phyloP scores from a whole-genome alignment of 805 yeast genomes.

The Saccharomycopsis olivae region DNA sequence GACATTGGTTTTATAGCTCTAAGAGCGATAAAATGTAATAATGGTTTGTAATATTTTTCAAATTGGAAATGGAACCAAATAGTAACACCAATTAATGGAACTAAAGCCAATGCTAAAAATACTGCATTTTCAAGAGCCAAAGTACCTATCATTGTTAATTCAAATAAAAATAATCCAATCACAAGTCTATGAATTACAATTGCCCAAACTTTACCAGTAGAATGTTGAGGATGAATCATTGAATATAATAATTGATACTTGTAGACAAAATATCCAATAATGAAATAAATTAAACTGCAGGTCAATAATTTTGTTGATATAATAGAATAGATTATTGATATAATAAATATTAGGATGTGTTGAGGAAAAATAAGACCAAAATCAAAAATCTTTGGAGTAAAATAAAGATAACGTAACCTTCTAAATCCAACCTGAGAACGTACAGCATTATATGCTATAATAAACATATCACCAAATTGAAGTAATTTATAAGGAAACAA shows the following conservation, averaged over 20 bases:
- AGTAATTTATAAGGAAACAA: slow-evolving; percentile 50
- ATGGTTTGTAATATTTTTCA: slow-evolving; percentile 44
- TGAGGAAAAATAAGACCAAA: slow-evolving; percentile 54
- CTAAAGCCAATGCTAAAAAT: slow-evolving; percentile 34
- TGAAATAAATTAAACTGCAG: slow-evolving; percentile 48
- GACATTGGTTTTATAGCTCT: slow-evolving; percentile 35
- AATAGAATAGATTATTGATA: slow-evolving; percentile 48
- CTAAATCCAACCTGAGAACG: slow-evolving; percentile 33
- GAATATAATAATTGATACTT: slow-evolving; percentile 53
- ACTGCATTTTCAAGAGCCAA: slow-evolving; percentile 50
- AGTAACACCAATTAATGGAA: slow-evolving; percentile 40
- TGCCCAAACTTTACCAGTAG: slow-evolving; percentile 61
- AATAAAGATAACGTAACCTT: slow-evolving; percentile 39
- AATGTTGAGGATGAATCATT: slow-evolving; percentile 54
- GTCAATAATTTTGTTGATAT: slow-evolving; percentile 49
- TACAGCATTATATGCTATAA: slow-evolving; percentile 33
- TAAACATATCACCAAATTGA: slow-evolving; percentile 43
- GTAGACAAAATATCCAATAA: slow-evolving; percentile 47
- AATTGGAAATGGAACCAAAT: slow-evolving; percentile 37
- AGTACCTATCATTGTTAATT: slow-evolving; percentile 55
- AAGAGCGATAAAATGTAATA: slow-evolving; percentile 45
- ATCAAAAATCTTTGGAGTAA: slow-evolving; percentile 49
- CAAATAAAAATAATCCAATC: slow-evolving; percentile 44
- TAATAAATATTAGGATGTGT: slow-evolving; percentile 47
- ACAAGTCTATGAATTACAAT: slow-evolving; percentile 46